phyloP scores from a whole-genome alignment of 2,329 filamentous ascomycete species.

The Nothophoma quercina region DNA sequence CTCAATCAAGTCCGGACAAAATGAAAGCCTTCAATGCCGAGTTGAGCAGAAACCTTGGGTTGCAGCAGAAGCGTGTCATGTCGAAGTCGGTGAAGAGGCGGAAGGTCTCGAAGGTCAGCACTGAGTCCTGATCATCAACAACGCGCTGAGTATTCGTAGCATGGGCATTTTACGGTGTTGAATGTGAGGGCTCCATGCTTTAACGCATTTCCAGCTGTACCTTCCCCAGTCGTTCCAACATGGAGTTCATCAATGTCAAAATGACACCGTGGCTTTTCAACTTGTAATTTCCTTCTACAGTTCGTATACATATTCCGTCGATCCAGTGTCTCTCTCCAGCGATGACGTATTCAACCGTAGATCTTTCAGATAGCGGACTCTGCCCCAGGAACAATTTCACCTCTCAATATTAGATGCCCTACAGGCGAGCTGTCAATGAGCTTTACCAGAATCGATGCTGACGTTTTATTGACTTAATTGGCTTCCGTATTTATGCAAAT shows the following conservation, averaged over 20 bases:
- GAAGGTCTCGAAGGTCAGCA: conserved; percentile 14
- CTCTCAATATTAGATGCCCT: too few relatives aligned
- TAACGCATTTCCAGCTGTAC: too few relatives aligned
- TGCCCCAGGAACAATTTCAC: too few relatives aligned
- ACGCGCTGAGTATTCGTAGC: conserved; percentile 7
- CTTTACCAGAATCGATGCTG: not conserved
- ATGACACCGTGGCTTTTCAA: conserved; percentile 5
- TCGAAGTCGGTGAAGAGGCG: conserved; percentile 6
- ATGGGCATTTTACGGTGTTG: too few relatives aligned
- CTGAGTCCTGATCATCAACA: not conserved
- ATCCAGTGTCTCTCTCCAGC: too few relatives aligned
- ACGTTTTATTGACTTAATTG: conserved; percentile 8
- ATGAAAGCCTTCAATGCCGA: conserved; percentile 27
- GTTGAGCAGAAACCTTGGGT: conserved; percentile 28
- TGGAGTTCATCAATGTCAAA: conserved; percentile 10
- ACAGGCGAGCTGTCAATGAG: not conserved
- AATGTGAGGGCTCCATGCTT: too few relatives aligned
- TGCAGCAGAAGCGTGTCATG: conserved; percentile 29
- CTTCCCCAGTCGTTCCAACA: too few relatives aligned
- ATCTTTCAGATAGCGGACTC: too few relatives aligned
- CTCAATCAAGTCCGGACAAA: not conserved
- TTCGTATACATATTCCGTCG: too few relatives aligned
- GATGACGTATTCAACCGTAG: too few relatives aligned
- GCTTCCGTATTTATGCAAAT: not conserved
- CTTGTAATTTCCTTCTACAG: too few relatives aligned